Percentiles rank a stretch among this genome's conserved stretches.
Conservation (phyloP, 305 asterid genomes). For the Fraxinus paxiana region DNA sequence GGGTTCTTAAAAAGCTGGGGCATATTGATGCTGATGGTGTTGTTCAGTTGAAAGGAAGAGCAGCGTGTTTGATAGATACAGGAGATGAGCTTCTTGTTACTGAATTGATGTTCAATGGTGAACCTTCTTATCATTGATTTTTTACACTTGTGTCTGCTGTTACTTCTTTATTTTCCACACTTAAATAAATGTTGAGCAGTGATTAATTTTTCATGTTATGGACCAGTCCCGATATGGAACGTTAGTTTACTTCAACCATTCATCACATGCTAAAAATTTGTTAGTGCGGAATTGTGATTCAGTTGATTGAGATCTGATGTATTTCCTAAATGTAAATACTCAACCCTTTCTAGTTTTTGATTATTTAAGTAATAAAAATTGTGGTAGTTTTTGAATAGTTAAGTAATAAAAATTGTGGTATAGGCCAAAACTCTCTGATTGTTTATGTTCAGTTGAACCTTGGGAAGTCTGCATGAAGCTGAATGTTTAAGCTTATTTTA, state of each 20-base stretch:
- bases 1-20: conserved; percentile 84
- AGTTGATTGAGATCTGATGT: neutral
- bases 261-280: neutral
- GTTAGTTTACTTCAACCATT: neutral
- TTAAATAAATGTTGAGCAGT: conserved; percentile 4
- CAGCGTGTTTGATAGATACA: conserved; percentile 97
- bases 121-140: conserved; percentile 20
- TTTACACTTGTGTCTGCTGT: conserved; percentile 4
- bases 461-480: conserved; percentile 1
- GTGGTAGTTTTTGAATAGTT: neutral
- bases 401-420: neutral
- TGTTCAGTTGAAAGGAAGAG: conserved; percentile 91
- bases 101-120: conserved; percentile 96
- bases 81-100: conserved; percentile 98
- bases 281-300: neutral
- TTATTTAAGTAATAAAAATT: neutral
- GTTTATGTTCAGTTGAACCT: neutral
- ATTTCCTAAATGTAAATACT: neutral
- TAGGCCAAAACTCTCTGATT: neutral
- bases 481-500: neutral
- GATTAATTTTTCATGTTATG: neutral
- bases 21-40: conserved; percentile 83
- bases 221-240: neutral
- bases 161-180: neutral
- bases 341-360: neutral